Evolutionary conservation across 495 filamentous ascomycete species (phyloP).

Genomic region (Podospora pseudoanserina): DNA sequence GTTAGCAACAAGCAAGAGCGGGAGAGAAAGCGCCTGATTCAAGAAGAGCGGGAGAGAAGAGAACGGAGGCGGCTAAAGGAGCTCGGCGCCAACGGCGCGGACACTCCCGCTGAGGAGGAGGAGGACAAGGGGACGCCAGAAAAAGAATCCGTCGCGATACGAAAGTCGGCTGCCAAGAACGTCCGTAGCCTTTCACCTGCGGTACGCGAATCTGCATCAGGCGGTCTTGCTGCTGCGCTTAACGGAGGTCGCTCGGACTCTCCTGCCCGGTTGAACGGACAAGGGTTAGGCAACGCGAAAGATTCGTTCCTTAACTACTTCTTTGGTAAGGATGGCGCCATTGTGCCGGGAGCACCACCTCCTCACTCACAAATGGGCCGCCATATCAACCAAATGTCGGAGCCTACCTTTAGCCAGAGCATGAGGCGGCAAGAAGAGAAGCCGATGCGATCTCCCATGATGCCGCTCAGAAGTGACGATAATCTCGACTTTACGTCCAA

Average conservation of each 20-base stretch:
- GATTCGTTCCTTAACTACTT: slow-evolving; percentile 98
- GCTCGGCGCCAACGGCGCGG: slow-evolving; percentile 70
- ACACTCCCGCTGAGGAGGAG: slow-evolving; percentile 72
- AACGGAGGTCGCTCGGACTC: slow-evolving; percentile 65
- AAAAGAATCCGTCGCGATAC: slow-evolving; percentile 47
- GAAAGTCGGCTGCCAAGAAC: slow-evolving; percentile 52
- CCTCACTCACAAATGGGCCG: slow-evolving; percentile 48
- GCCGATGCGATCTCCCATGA: slow-evolving; percentile 39
- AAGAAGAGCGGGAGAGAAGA: slow-evolving; percentile 78
- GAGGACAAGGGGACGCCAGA: slow-evolving; percentile 56
- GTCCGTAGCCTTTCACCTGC: slow-evolving; percentile 77
- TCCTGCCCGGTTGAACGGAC: slow-evolving; percentile 56
- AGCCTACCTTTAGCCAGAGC: slow-evolving; percentile 79
- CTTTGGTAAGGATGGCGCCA: slow-evolving; percentile 85
- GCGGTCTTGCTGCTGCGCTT: slow-evolving; percentile 61
- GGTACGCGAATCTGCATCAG: slow-evolving; percentile 57
- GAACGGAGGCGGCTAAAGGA: slow-evolving; percentile 81
- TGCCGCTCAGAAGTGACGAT: slow-evolving; percentile 33
- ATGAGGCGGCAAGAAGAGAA: slow-evolving; percentile 72
- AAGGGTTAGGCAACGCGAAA: slow-evolving; percentile 48
- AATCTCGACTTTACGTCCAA: slow-evolving; percentile 33
- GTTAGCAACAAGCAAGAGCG: slow-evolving; percentile 91
- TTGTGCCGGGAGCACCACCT: slow-evolving; percentile 41
- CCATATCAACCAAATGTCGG: slow-evolving; percentile 68
- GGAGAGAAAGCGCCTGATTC: slow-evolving; percentile 72